A percentile compares a stretch with the other conserved stretches of the same genome.
Evolutionary conservation across 805 yeast species (phyloP).

Genomic region (Ogataea parapolymorpha): DNA sequence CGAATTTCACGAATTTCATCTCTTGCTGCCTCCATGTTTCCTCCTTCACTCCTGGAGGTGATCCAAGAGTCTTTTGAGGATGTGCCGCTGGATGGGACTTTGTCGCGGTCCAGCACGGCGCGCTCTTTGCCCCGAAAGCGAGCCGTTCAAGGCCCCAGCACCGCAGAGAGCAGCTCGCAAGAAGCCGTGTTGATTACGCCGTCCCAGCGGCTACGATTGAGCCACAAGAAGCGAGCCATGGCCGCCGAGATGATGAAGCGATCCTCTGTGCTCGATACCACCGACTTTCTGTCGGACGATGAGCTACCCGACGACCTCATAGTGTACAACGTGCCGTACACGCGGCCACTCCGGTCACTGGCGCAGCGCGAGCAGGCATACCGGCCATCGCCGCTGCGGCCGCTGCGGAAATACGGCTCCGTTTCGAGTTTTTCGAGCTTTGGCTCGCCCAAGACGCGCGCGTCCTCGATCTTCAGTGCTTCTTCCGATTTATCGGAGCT

Average conservation of each 20-base stretch:
- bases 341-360: conserved; percentile 47
- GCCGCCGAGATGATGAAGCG: conserved; percentile 9
- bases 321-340: conserved; percentile 63
- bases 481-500: conserved; percentile 30
- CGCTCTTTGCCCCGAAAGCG: neutral
- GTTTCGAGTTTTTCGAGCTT: conserved; percentile 21
- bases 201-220: conserved; percentile 27
- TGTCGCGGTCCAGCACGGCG: neutral
- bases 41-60: conserved; percentile 24
- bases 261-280: conserved; percentile 22
- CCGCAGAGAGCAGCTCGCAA: neutral
- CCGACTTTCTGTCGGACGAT: conserved; percentile 45
- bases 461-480: conserved; percentile 44
- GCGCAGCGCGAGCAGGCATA: conserved; percentile 36
- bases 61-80: conserved; percentile 37
- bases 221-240: conserved; percentile 19
- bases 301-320: conserved; percentile 50
- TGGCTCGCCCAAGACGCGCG: conserved; percentile 37
- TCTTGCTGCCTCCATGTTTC: conserved; percentile 1
- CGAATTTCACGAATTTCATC: neutral
- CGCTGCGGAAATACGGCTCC: neutral
- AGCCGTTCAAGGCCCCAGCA: neutral
- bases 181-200: conserved; percentile 21
- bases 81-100: conserved; percentile 17
- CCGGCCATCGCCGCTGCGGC: conserved; percentile 12